phyloP scores from a whole-genome alignment of 306 rosid genomes.

The Cyamopsis tetragonoloba region DNA sequence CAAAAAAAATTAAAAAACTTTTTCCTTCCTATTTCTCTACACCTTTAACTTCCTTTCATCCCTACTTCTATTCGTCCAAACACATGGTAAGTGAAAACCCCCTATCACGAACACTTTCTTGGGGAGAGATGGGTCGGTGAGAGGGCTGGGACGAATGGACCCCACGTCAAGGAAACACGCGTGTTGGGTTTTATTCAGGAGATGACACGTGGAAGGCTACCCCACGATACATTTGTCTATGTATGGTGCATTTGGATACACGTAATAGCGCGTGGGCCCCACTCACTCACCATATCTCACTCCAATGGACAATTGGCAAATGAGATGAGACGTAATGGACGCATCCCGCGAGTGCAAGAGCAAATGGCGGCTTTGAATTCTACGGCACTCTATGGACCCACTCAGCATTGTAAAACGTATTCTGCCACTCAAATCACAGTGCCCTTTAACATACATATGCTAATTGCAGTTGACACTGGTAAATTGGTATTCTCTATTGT shows the following conservation, averaged over 20 bases:
- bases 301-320: background rate
- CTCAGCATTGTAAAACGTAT: background rate
- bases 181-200: background rate
- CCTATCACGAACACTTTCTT: too few relatives aligned
- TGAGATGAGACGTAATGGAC: background rate
- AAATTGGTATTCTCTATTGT: too few relatives aligned
- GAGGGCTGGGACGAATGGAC: too few relatives aligned
- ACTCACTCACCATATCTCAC: background rate
- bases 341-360: background rate
- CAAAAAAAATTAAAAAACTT: too few relatives aligned
- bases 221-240: background rate
- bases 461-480: too few relatives aligned
- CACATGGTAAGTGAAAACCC: too few relatives aligned
- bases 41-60: too few relatives aligned
- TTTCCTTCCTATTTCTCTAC: too few relatives aligned
- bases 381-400: background rate
- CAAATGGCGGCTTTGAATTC: constrained; percentile 26
- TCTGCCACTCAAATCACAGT: background rate
- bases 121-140: too few relatives aligned
- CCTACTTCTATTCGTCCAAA: too few relatives aligned
- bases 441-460: too few relatives aligned
- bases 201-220: background rate
- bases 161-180: background rate
- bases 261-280: background rate
- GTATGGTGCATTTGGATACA: background rate